phyloP scores from a whole-genome alignment of 352 stramenopile species.

The Elongisporangium undulatum region DNA sequence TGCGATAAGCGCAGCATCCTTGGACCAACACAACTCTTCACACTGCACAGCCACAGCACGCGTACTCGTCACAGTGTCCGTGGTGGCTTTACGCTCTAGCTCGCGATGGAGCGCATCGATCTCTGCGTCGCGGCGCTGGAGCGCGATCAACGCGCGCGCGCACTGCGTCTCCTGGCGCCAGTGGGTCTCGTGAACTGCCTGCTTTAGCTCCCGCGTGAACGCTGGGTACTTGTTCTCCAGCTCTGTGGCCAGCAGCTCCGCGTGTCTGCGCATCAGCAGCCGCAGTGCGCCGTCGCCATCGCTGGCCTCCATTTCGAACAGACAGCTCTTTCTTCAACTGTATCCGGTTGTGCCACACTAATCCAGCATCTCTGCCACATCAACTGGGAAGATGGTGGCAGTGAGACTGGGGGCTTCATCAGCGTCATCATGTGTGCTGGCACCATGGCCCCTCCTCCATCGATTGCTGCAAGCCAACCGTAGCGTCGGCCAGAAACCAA shows the following conservation, averaged over 20 bases:
- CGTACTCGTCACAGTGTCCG: neutral
- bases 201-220: conserved; percentile 15
- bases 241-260: conserved; percentile 7
- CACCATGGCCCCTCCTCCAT: no score
- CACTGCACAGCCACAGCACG: neutral
- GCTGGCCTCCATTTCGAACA: no score
- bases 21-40: neutral
- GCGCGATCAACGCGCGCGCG: conserved; percentile 13
- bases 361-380: no score
- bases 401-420: no score
- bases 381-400: no score
- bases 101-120: conserved; percentile 12
- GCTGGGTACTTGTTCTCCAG: conserved; percentile 7
- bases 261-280: neutral
- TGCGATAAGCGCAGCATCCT: conserved; percentile 1
- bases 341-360: no score
- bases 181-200: conserved; percentile 6
- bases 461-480: no score
- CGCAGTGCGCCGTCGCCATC: neutral
- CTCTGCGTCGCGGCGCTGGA: conserved; percentile 21
- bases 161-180: conserved; percentile 16
- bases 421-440: no score
- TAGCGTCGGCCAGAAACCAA: no score
- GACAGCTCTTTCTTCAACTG: no score
- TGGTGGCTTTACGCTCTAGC: neutral